Evolutionary conservation across 1,284 basidiomycete species (phyloP).

Genomic region (Singerocomus inundabilis): DNA sequence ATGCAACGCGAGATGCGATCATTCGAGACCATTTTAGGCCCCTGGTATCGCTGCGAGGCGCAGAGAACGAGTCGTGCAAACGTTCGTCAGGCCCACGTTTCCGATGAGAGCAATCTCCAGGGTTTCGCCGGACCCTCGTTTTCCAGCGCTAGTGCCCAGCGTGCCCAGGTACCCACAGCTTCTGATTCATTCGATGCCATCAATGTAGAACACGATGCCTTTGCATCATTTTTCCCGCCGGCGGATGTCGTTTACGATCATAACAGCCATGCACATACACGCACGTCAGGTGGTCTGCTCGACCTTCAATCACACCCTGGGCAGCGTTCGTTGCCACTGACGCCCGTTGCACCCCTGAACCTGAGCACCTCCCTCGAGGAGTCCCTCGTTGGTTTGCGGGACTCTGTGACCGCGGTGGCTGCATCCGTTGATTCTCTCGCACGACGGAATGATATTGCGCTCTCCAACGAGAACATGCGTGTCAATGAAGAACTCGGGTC

Average conservation of each 20-base stretch:
- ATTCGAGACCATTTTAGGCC: conserved; percentile 55
- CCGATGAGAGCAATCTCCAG: conserved; percentile 12
- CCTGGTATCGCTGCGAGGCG: conserved; percentile 52
- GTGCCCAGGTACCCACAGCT: conserved; percentile 8
- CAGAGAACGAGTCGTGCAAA: conserved; percentile 17
- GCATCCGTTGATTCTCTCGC: conserved; percentile 62
- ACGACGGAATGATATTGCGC: conserved; percentile 60
- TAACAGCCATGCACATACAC: conserved; percentile 18
- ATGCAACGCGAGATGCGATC: conserved; percentile 52
- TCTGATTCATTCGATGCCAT: conserved; percentile 20
- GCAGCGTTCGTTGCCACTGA: conserved; percentile 30
- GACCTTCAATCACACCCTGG: conserved; percentile 26
- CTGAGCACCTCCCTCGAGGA: conserved; percentile 59
- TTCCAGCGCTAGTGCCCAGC: conserved; percentile 18
- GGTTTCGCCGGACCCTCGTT: conserved; percentile 14
- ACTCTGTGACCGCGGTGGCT: conserved; percentile 58
- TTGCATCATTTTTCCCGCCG: conserved; percentile 54
- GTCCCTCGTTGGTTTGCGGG: conserved; percentile 56
- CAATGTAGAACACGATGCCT: conserved; percentile 33
- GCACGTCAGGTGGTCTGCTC: conserved; percentile 14
- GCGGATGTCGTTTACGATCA: conserved; percentile 21
- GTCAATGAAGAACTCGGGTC: conserved; percentile 76
- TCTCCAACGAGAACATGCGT: conserved; percentile 70
- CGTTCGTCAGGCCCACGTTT: conserved; percentile 7
- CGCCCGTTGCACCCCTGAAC: conserved; percentile 56